These are phyloP conservation scores for Diaporthe sp. DNA, from an alignment of 2,329 filamentous ascomycete genomes.

Conservation along the genomic window DNA sequence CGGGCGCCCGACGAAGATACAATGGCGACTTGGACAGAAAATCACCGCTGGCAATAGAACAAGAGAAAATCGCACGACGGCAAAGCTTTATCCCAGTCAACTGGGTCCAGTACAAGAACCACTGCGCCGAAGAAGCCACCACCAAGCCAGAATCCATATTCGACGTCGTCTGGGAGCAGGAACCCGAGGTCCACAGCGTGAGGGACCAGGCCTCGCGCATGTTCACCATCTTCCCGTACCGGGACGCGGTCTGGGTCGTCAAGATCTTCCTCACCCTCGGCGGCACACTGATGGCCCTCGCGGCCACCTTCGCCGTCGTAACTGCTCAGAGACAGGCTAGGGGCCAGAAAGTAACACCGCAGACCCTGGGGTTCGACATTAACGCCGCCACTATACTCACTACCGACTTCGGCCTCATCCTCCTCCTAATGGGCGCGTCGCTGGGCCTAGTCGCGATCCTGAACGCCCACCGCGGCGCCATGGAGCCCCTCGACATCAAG, in stretches of 20 bases:
- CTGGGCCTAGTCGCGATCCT: slow-evolving; percentile 25
- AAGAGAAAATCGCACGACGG: not conserved
- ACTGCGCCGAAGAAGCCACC: slow-evolving; percentile 2
- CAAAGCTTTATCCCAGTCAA: slow-evolving; percentile 22
- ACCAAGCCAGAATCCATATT: slow-evolving; percentile 10
- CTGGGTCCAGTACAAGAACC: slow-evolving; percentile 22
- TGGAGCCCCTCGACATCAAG: slow-evolving; percentile 23
- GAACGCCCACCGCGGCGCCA: slow-evolving; percentile 20
- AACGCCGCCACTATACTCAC: slow-evolving; percentile 1
- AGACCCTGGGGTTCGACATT: slow-evolving; percentile 1
- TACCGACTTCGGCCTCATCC: slow-evolving; percentile 19
- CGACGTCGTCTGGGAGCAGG: slow-evolving; percentile 20
- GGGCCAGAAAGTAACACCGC: not conserved
- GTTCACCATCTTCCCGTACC: slow-evolving; percentile 19
- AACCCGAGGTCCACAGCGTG: not conserved
- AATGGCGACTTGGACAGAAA: not conserved
- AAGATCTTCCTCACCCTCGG: slow-evolving; percentile 21
- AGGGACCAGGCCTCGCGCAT: slow-evolving; percentile 8
- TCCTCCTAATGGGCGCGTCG: not conserved
- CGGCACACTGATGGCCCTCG: slow-evolving; percentile 19
- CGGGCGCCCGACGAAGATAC: not conserved
- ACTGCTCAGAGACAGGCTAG: not conserved
- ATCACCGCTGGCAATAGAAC: not conserved
- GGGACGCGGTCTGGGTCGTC: slow-evolving; percentile 24
- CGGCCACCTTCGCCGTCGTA: slow-evolving; percentile 7